Base-by-base conservation (phyloP, 2,329 filamentous ascomycete species). In the Verticillium isaacii region DNA sequence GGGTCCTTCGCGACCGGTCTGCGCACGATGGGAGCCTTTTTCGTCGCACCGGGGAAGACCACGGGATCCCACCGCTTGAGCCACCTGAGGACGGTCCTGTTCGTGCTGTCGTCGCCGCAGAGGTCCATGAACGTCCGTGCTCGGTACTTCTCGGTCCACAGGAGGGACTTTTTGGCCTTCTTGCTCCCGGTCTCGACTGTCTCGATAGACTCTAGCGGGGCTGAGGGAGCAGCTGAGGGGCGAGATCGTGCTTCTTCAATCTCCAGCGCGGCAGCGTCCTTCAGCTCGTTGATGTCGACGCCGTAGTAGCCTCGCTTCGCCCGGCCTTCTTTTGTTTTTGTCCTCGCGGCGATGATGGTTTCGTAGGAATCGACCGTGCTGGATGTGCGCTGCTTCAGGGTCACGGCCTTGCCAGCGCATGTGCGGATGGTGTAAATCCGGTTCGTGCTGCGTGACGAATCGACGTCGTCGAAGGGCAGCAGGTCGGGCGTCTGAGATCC, bases 61-160 rank as follows among this genome's bases (percentile, higher is more conserved):
- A 97, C 82, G 0, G 89, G 83, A 72, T 99, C 95, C 95, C 95
- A 99, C 19, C 85, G 84, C 77, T 98, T 99, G 52, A 99, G 79
- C 95, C 95, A 99, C 60, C 91, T 87, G 61, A 99, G 79, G 5
- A 99, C 94, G 63, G 89, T 85, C 63, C 95, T 87, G 74, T 99
- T 96, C 32, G 94, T 98, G 55, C 93, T 84, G 72, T 99, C 95
- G 68, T 99, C 95, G 32, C 96, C 96, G 57, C 96, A 92, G 0
- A 99, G 82, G 68, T 99, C 95, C 68, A 93, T 91, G 69, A 98
- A 99, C 68, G 88, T 94, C 64, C 87, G 87, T 32, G 95, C 95
- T 39, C 95, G 89, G 72, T 99, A 99, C 73, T 99, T 99, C 72
- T 99, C 95, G 0, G 94, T 97, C 95, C 95, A 99, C 71, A 99